A percentile compares a stretch with the other conserved stretches of the same genome.
Conservation (phyloP, 225 moss, liverwort and hornwort genomes). For the Straminergon stramineum region DNA sequence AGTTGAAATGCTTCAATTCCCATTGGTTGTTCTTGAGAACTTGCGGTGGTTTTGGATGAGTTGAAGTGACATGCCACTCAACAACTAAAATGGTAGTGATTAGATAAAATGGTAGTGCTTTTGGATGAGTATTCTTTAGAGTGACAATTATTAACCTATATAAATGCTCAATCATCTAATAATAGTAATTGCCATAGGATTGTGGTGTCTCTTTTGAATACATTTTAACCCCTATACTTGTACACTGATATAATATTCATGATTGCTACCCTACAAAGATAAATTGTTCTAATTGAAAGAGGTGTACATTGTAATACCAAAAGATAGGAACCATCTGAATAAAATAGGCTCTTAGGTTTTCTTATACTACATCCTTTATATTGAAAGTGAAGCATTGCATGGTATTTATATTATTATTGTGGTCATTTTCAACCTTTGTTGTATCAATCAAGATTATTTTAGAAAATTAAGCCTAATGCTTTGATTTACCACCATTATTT, state of each 20-base stretch:
- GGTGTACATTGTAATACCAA: accelerated
- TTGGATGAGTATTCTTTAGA: neutral
- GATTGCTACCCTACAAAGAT: neutral
- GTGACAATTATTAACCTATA: accelerated
- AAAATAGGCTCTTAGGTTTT: too few species aligned
- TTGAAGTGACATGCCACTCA: neutral
- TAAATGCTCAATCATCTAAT: neutral
- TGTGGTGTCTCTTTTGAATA: neutral
- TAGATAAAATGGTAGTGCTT: neutral
- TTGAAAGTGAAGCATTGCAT: neutral
- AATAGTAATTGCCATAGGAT: neutral
- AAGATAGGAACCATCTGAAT: accelerated
- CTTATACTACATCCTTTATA: too few species aligned
- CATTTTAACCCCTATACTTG: accelerated
- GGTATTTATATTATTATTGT: neutral
- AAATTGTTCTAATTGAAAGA: neutral
- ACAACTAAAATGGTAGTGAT: too few species aligned
- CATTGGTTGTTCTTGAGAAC: neutral
- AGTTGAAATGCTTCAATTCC: neutral
- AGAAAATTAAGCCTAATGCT: neutral
- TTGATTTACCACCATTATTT: neutral
- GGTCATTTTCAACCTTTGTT: neutral
- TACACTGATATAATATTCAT: neutral
- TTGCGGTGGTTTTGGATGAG: neutral
- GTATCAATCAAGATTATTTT: neutral